These are phyloP conservation scores for Helicocarpus griseus DNA, from an alignment of 2,329 filamentous ascomycete species.

Conservation along the genomic window DNA sequence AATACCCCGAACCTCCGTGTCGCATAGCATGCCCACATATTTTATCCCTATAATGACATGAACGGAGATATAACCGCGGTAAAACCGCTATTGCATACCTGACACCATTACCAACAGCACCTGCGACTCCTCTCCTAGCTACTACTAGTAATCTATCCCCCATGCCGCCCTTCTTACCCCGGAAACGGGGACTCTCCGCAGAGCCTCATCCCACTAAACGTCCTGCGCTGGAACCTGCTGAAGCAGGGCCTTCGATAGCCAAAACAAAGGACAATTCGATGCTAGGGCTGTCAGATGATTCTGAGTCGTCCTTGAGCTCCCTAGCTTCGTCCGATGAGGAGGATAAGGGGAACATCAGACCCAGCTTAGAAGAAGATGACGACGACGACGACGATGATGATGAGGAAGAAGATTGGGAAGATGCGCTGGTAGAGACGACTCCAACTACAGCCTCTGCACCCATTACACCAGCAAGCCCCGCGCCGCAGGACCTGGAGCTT, in stretches of 20 bases:
- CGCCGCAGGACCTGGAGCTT: constrained; percentile 62
- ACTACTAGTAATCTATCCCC: no score
- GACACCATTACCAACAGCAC: no score
- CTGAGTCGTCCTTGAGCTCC: constrained; percentile 2
- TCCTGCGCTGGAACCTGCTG: background rate
- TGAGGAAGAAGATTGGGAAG: constrained; percentile 51
- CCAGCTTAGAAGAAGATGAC: no score
- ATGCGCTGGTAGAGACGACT: constrained; percentile 37
- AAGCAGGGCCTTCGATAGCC: background rate
- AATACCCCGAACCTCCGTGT: no score
- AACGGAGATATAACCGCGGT: background rate
- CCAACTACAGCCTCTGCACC: constrained; percentile 24
- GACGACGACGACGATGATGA: constrained; percentile 57
- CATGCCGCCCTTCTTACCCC: constrained; percentile 6
- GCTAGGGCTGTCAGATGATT: background rate
- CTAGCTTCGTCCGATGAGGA: background rate
- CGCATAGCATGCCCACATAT: background rate
- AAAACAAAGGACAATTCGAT: background rate
- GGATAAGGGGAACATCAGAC: constrained; percentile 19
- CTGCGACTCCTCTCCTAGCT: background rate
- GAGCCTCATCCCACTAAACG: background rate
- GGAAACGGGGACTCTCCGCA: constrained; percentile 1
- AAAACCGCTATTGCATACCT: background rate
- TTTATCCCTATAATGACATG: background rate
- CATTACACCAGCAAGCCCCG: constrained; percentile 31